phyloP scores from a whole-genome alignment of 208 protist species.

The Crithidia fasciculata region DNA sequence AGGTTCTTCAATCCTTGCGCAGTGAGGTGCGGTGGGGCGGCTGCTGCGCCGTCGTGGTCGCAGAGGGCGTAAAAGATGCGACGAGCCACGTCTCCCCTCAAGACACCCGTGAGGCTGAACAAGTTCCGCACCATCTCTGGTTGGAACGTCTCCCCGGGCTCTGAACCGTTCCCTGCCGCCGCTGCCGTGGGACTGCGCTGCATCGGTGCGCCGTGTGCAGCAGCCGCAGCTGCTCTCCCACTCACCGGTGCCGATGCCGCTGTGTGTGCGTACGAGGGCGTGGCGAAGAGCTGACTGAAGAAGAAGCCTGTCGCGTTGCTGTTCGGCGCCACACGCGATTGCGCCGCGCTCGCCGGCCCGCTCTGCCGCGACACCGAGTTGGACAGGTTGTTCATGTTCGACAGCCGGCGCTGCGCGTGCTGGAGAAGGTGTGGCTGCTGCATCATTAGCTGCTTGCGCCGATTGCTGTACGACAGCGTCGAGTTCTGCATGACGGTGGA shows the following conservation, averaged over 20 bases:
- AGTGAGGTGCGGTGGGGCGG: background rate
- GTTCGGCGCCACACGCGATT: background rate
- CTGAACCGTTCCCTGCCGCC: background rate
- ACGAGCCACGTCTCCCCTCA: slow-evolving; percentile 44
- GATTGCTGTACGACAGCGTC: background rate
- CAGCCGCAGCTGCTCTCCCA: background rate
- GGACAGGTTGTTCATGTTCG: slow-evolving; percentile 12
- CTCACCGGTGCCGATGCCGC: background rate
- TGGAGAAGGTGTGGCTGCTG: slow-evolving; percentile 12
- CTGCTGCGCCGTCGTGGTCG: background rate
- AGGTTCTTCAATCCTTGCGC: slow-evolving; percentile 6
- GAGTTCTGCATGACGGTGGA: slow-evolving; percentile 1
- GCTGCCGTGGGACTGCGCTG: background rate
- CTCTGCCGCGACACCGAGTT: slow-evolving; percentile 5
- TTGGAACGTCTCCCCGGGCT: slow-evolving; percentile 12
- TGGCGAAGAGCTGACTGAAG: slow-evolving; percentile 22
- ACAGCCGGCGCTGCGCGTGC: slow-evolving; percentile 12
- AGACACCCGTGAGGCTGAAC: slow-evolving; percentile 41
- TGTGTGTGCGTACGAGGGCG: background rate
- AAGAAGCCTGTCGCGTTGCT: slow-evolving; percentile 12
- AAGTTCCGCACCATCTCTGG: slow-evolving; percentile 35
- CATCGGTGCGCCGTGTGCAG: background rate
- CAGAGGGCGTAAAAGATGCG: slow-evolving; percentile 39
- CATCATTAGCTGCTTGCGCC: background rate
- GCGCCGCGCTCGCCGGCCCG: background rate